Conservation (phyloP, 305 asterid species). For the Fraxinus dipetala region DNA sequence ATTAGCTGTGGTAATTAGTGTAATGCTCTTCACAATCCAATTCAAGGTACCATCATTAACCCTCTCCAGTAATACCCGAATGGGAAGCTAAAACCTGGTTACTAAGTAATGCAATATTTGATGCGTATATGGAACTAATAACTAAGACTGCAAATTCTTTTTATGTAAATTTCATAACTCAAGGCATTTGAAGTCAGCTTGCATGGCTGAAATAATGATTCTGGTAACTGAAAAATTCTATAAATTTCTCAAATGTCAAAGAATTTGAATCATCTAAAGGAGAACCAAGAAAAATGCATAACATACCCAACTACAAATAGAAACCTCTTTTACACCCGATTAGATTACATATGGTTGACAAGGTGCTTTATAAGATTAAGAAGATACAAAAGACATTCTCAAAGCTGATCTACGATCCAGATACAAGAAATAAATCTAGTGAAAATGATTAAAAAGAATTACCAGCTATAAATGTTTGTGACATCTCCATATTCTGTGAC, state of each 20-base stretch:
- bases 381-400: slow-evolving; percentile 12
- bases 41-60: neutral
- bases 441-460: slow-evolving; percentile 28
- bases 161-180: neutral
- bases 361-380: neutral
- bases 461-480: slow-evolving; percentile 95
- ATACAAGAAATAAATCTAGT: slow-evolving; percentile 18
- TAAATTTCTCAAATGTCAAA: neutral
- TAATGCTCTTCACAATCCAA: neutral
- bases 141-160: neutral
- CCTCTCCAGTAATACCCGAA: neutral
- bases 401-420: neutral
- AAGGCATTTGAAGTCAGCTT: neutral
- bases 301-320: neutral
- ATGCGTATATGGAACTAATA: neutral
- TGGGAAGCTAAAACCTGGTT: neutral
- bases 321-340: neutral
- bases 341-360: neutral
- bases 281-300: slow-evolving; percentile 8
- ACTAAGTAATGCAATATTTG: neutral
- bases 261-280: neutral
- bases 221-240: neutral
- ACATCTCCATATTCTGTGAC: slow-evolving; percentile 88
- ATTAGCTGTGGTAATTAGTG: neutral
- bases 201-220: slow-evolving; percentile 5